Evolutionary conservation across 169 alveolate species (phyloP), one percentile per base, ranked within the genome.

Genomic region (Eimeria acervulina): DNA sequence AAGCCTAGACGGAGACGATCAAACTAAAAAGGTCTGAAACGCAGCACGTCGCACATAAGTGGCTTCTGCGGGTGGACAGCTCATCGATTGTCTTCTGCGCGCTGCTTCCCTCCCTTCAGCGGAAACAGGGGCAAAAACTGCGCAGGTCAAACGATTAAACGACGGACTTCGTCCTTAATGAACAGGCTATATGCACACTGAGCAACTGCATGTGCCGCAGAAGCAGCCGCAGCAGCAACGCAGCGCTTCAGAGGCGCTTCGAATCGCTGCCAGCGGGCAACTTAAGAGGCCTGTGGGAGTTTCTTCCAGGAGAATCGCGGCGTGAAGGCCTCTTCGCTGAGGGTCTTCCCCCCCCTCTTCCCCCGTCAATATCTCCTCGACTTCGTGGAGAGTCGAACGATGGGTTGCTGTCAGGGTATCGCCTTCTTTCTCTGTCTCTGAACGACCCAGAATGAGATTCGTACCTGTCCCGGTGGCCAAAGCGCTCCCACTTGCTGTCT

Each of bases 361-460:
- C 87, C 87, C 44, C 87, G 5, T 42, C 87, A 0, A n/a, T 8
- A 0, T 76, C 87, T 63, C 63, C 87, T 76, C 87, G 38, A 26
- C 38, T 23, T 1, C 87, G 87, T 5, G 87, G 63, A 40, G 63
- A 42, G 21, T 26, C 63, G 63, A 38, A 76, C 4, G 61, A 42
- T 21, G 87, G 26, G 21, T 23, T 33, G 93, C 55, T 68, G 4
- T 85, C 93, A 26, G 42, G 55, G 66, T 85, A 85, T 44, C 93
- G 76, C 93, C 93, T 85, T 44, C 93, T 44, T 28, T 81, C 90
- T 23, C 93, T 44, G 74, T 81, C 90, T 38, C 93, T 42, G 80
- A 85, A 85, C 17, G 72, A 42, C 36, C 51, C 66, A 33, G 80
- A 55, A 44, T 55, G 76, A 28, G 80, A 38, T 40, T 85, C 80